A percentile compares a stretch with the other conserved stretches of the same genome.
phyloP scores from a whole-genome alignment of 2,329 filamentous ascomycete genomes.

The Calonectria pauciramosa region DNA sequence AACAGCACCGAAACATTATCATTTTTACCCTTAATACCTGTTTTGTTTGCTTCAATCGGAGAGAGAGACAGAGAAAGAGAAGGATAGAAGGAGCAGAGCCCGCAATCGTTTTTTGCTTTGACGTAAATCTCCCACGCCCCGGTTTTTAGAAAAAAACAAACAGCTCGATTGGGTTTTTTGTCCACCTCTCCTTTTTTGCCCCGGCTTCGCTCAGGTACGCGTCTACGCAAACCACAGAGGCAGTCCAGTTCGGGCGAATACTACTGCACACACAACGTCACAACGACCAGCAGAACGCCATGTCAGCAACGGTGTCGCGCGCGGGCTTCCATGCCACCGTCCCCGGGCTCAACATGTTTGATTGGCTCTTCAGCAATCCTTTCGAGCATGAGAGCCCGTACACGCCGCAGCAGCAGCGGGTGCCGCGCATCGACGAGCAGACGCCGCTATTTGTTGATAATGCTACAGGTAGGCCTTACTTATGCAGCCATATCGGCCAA shows the following conservation, averaged over 20 bases:
- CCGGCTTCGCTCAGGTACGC: not conserved
- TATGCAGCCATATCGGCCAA: not conserved
- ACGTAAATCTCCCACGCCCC: not conserved
- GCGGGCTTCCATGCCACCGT: slow-evolving; percentile 36
- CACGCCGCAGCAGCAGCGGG: slow-evolving; percentile 44
- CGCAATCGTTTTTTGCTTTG: not conserved
- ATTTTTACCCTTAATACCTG: not conserved
- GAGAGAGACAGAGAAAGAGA: too few species aligned
- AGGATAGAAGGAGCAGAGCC: not conserved
- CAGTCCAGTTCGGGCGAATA: too few species aligned
- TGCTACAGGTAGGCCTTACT: slow-evolving; percentile 50
- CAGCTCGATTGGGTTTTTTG: not conserved
- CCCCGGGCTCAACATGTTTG: slow-evolving; percentile 49
- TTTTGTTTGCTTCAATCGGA: not conserved
- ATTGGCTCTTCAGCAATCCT: slow-evolving; percentile 54
- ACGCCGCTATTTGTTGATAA: slow-evolving; percentile 57
- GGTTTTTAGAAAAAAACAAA: not conserved
- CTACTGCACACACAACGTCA: slow-evolving; percentile 12
- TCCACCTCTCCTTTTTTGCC: not conserved
- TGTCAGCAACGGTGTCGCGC: slow-evolving; percentile 36
- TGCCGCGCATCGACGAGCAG: slow-evolving; percentile 50
- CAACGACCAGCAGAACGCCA: slow-evolving; percentile 12
- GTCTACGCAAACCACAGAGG: not conserved
- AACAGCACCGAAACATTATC: not conserved
- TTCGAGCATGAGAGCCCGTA: slow-evolving; percentile 50